Conservation (phyloP, 306 rosid species). For the Prunus mongolica region DNA sequence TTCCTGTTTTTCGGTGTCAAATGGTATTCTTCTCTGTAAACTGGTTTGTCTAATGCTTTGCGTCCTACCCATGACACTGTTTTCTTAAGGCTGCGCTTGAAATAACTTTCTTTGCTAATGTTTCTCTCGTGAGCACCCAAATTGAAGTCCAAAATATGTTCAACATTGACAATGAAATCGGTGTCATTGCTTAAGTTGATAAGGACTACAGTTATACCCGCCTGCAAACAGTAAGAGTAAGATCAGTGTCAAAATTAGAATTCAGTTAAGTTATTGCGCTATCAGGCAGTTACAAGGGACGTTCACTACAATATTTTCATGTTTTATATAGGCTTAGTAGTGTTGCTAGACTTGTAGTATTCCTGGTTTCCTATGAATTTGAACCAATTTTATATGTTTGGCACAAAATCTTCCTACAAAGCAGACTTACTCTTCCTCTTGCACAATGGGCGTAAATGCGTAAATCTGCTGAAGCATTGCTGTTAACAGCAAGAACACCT, state of each 20-base stretch:
- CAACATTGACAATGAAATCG: conserved; percentile 37
- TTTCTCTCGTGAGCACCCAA: conserved; percentile 11
- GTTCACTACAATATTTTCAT: no score
- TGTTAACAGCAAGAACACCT: conserved; percentile 52
- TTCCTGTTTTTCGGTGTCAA: conserved; percentile 56
- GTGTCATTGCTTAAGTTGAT: conserved; percentile 86
- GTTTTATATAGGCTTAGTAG: no score
- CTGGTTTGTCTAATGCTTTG: conserved; percentile 48
- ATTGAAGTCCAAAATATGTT: conserved; percentile 20
- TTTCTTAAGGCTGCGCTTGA: conserved; percentile 50
- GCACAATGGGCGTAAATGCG: conserved; percentile 90
- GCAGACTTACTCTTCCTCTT: conserved; percentile 68
- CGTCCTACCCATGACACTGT: conserved; percentile 77
- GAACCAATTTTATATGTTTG: not conserved
- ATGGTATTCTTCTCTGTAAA: conserved; percentile 78
- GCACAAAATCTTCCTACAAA: conserved; percentile 5
- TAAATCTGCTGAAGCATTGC: conserved; percentile 48
- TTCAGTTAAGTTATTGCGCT: not conserved
- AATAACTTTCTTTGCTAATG: conserved; percentile 23
- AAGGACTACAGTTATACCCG: conserved; percentile 64
- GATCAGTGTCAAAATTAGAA: not conserved
- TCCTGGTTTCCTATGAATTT: not conserved
- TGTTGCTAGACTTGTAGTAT: no score
- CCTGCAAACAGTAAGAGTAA: conserved; percentile 31
- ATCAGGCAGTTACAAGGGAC: not conserved